phyloP scores from a whole-genome alignment of 2,329 filamentous ascomycete species.

The Penicillium aurantiogriseum region DNA sequence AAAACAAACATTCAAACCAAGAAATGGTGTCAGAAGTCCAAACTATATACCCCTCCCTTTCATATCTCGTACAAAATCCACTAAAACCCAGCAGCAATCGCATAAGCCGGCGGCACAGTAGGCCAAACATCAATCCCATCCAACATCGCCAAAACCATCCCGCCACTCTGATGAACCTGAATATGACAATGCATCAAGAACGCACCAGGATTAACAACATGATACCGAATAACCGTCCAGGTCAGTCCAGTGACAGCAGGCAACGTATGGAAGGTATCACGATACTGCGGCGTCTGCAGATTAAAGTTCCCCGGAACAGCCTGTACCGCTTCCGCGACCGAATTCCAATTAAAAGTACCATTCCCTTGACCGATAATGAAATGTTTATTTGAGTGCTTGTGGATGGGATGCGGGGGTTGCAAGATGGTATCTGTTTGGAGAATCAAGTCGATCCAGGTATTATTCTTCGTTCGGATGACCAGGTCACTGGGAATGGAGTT shows the following conservation, averaged over 20 bases:
- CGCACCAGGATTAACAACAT: constrained; percentile 49
- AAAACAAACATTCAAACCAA: background rate
- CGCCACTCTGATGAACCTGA: constrained; percentile 50
- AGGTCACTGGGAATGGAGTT: constrained; percentile 33
- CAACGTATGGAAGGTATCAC: constrained; percentile 51
- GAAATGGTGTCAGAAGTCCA: background rate
- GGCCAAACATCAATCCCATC: constrained; percentile 52
- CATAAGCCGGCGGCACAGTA: constrained; percentile 16
- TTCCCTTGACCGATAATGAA: constrained; percentile 56
- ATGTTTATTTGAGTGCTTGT: constrained; percentile 65
- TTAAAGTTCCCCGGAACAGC: constrained; percentile 56
- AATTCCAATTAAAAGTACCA: constrained; percentile 52
- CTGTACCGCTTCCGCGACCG: constrained; percentile 54
- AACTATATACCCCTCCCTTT: background rate
- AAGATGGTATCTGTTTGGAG: constrained; percentile 43
- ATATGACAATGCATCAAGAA: constrained; percentile 56
- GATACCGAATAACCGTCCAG: constrained; percentile 50
- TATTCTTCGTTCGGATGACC: constrained; percentile 50
- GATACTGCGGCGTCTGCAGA: constrained; percentile 53
- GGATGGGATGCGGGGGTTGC: constrained; percentile 60
- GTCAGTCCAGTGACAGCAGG: constrained; percentile 29
- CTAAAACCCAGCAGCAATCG: constrained; percentile 17
- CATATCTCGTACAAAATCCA: background rate
- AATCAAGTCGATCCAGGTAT: constrained; percentile 58
- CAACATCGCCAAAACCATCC: constrained; percentile 51